These are phyloP conservation scores for Fusarium xylarioides DNA, from an alignment of 2,329 filamentous ascomycete species.

Conservation along the genomic window DNA sequence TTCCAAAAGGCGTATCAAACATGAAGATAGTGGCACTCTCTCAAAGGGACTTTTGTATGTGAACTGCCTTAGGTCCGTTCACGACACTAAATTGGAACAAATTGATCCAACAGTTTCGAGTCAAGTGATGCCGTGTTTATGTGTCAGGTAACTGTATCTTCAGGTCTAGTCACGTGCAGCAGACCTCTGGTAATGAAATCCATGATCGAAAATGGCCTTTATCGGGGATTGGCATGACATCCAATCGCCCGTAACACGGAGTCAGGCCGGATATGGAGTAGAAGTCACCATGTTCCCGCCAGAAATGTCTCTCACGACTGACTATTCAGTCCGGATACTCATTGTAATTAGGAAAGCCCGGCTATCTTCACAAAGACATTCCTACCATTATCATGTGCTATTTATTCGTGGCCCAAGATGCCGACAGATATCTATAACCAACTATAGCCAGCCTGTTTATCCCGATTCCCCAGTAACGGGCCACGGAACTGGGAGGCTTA, in stretches of 20 bases:
- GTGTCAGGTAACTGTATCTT: not conserved
- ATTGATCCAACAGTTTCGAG: not conserved
- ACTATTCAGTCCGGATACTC: slow-evolving; percentile 19
- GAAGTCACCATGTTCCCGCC: not conserved
- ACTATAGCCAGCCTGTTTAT: not conserved
- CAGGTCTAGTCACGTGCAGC: slow-evolving; percentile 4
- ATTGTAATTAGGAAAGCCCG: slow-evolving; percentile 27
- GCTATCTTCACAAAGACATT: not conserved
- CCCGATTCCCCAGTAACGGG: not conserved
- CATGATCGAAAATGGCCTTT: not conserved
- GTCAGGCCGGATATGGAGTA: not conserved
- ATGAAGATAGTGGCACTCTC: slow-evolving; percentile 8
- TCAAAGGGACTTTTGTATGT: slow-evolving; percentile 11
- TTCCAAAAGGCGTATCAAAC: slow-evolving; percentile 23
- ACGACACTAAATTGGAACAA: slow-evolving; percentile 3
- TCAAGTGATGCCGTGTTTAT: not conserved
- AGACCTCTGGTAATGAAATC: not conserved
- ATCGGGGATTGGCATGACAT: not conserved
- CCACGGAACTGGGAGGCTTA: slow-evolving; percentile 1
- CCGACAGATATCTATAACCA: not conserved
- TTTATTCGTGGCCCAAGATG: slow-evolving; percentile 1
- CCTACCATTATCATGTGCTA: not conserved
- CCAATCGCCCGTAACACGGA: not conserved
- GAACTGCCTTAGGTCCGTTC: not conserved
- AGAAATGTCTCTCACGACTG: slow-evolving; percentile 12